Conservation (phyloP, 2,329 filamentous ascomycete species). For the Akanthomyces uredinophilus region DNA sequence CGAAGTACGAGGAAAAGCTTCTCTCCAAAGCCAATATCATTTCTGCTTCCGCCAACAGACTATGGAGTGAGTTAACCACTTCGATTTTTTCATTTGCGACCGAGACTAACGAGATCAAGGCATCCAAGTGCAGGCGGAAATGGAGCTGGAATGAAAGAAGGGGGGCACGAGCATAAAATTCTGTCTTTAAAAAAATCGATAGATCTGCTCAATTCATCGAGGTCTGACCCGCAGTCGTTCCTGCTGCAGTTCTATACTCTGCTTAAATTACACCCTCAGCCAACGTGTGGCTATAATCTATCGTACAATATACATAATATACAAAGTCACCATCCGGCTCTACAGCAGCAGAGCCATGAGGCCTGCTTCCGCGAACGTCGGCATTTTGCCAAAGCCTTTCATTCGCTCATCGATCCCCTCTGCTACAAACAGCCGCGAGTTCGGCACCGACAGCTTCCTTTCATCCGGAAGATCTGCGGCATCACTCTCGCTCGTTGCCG, state of each 20-base stretch:
- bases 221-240: neutral
- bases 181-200: neutral
- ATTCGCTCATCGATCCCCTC: constrained; percentile 5
- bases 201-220: neutral
- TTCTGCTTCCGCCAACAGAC: constrained; percentile 59
- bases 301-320: constrained; percentile 7
- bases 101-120: constrained; percentile 29
- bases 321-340: neutral
- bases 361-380: constrained; percentile 11
- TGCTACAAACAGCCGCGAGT: constrained; percentile 26
- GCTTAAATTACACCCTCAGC: neutral
- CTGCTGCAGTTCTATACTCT: neutral
- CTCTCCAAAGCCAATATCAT: constrained; percentile 63
- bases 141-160: constrained; percentile 38
- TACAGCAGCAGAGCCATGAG: constrained; percentile 11
- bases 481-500: constrained; percentile 18
- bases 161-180: neutral
- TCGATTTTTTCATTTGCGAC: no score
- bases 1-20: constrained; percentile 59
- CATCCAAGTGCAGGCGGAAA: constrained; percentile 46
- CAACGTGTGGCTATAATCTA: neutral
- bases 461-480: constrained; percentile 21
- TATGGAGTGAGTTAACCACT: constrained; percentile 55
- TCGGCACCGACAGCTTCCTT: constrained; percentile 32
- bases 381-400: constrained; percentile 6